Conservation (phyloP, 2,329 filamentous ascomycete genomes). For the Aureobasidium musti region DNA sequence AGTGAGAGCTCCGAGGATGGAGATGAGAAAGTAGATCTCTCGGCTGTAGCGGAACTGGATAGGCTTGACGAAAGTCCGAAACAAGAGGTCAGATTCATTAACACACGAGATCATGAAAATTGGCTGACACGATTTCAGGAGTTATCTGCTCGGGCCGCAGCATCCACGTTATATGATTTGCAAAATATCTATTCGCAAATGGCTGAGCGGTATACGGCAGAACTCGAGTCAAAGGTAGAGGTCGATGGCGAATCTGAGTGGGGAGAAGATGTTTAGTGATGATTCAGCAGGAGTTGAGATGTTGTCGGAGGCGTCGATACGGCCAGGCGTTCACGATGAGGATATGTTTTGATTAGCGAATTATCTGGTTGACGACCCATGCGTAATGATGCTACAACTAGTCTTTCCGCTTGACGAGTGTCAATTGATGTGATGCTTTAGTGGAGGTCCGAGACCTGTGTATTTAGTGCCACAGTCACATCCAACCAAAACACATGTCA, state of each 20-base stretch:
- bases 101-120: neutral
- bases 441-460: no score
- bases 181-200: neutral
- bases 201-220: neutral
- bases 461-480: neutral
- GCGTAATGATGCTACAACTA: neutral
- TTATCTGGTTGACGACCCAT: neutral
- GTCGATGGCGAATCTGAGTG: neutral
- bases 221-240: neutral
- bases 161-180: neutral
- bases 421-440: neutral
- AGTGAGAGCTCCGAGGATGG: neutral
- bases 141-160: neutral
- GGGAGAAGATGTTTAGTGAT: neutral
- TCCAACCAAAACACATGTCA: no score
- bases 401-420: neutral
- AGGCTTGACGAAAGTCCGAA: conserved; percentile 4
- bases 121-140: neutral
- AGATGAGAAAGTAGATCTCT: neutral
- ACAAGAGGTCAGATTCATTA: neutral
- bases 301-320: neutral
- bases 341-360: neutral
- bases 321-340: neutral
- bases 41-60: neutral
- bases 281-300: neutral